phyloP scores from a whole-genome alignment of 768 basidiomycete species.

The Kwoniella heveanensis region DNA sequence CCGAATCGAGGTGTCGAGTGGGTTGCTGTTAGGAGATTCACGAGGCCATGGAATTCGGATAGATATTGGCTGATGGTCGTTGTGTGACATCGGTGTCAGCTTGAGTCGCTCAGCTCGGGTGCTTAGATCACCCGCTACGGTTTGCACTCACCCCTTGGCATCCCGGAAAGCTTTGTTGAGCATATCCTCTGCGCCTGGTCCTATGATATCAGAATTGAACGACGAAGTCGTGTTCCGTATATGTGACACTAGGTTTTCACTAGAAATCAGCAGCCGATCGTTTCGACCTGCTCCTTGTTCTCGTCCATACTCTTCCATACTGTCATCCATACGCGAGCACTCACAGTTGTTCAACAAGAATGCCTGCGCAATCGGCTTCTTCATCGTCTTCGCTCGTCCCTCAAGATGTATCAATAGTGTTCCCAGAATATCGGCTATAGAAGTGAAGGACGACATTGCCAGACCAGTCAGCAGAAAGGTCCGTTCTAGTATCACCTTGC shows the following conservation, averaged over 20 bases:
- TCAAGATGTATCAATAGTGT: slow-evolving; percentile 44
- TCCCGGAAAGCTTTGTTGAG: slow-evolving; percentile 51
- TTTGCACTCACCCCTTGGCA: slow-evolving; percentile 39
- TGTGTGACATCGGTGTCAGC: too few species aligned
- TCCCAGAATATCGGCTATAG: slow-evolving; percentile 49
- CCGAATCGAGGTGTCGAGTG: slow-evolving; percentile 38
- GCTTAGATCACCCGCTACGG: too few species aligned
- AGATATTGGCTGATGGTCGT: slow-evolving; percentile 36
- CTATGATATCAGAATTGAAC: slow-evolving; percentile 48
- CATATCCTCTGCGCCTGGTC: slow-evolving; percentile 51
- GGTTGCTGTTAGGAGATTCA: slow-evolving; percentile 24
- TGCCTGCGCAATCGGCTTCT: slow-evolving; percentile 38
- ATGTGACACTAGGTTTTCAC: slow-evolving; percentile 45
- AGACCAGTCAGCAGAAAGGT: background rate
- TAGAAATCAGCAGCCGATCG: background rate
- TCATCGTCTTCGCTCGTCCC: slow-evolving; percentile 35
- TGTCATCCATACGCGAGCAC: too few species aligned
- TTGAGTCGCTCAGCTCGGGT: too few species aligned
- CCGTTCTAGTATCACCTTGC: too few species aligned
- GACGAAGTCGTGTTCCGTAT: slow-evolving; percentile 51
- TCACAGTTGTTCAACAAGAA: slow-evolving; percentile 54
- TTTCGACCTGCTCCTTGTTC: too few species aligned
- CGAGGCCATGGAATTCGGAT: slow-evolving; percentile 37
- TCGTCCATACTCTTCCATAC: too few species aligned
- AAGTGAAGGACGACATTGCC: too few species aligned